A percentile compares a stretch with the other conserved stretches of the same genome.
These are phyloP conservation scores for Ogataea pilisensis DNA, from an alignment of 805 yeast species.

Conservation along the genomic window DNA sequence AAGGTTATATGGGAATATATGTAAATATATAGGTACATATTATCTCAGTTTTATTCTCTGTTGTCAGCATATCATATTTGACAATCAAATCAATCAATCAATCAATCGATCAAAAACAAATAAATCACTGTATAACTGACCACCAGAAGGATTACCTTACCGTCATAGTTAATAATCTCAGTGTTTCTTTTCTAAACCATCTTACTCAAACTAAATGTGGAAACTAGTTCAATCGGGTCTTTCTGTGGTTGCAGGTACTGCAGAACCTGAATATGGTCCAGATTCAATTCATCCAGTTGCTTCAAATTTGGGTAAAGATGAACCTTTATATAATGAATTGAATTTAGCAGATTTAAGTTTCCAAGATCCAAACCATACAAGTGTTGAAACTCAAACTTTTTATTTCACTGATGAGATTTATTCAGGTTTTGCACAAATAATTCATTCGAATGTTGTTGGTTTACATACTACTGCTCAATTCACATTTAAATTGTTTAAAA, in stretches of 20 bases:
- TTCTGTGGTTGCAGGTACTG: conserved; percentile 97
- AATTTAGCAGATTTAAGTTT: conserved; percentile 69
- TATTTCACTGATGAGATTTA: conserved; percentile 68
- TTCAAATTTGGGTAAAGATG: conserved; percentile 47
- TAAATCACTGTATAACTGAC: too few relatives aligned
- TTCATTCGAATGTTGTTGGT: conserved; percentile 89
- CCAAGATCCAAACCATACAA: conserved; percentile 71
- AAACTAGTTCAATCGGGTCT: conserved; percentile 32
- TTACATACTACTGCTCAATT: conserved; percentile 89
- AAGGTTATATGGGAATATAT: too few relatives aligned
- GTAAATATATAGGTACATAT: too few relatives aligned
- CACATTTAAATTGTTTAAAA: conserved; percentile 76
- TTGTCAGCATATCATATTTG: too few relatives aligned
- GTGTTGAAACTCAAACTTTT: conserved; percentile 94
- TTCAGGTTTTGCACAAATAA: conserved; percentile 88
- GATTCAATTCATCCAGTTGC: conserved; percentile 84
- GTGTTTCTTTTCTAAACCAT: too few relatives aligned
- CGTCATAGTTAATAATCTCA: too few relatives aligned
- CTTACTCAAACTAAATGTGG: too few relatives aligned
- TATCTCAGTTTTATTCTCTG: too few relatives aligned
- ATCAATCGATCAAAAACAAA: too few relatives aligned
- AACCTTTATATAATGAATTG: conserved; percentile 57
- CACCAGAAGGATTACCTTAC: too few relatives aligned
- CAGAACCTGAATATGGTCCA: conserved; percentile 94
- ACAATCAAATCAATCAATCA: too few relatives aligned